A percentile compares a stretch with the other conserved stretches of the same genome.
Evolutionary conservation across 108 stramenopile species (phyloP).

Genomic region (Skeletonema menzelii): DNA sequence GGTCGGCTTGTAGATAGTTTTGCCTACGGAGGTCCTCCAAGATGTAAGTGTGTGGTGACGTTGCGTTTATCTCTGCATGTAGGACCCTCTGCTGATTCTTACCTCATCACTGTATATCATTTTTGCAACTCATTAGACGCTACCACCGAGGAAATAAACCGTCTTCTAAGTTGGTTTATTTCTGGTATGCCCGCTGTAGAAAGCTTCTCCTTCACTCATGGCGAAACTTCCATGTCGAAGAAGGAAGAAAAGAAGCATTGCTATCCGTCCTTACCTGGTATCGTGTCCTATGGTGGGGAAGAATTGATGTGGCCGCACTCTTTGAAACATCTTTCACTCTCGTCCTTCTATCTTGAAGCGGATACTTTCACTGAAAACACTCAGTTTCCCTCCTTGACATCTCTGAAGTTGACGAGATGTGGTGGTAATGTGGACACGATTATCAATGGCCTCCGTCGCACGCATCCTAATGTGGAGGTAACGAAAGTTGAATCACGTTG

Average conservation of each 20-base stretch:
- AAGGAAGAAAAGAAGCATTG: not conserved
- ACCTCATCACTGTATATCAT: too few species aligned
- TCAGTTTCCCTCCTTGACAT: not conserved
- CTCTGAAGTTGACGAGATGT: not conserved
- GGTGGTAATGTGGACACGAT: constrained; percentile 2
- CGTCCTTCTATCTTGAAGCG: not conserved
- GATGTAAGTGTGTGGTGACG: not conserved
- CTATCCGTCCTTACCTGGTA: not conserved
- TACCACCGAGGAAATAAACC: constrained; percentile 2
- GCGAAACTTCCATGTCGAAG: not conserved
- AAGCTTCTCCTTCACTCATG: not conserved
- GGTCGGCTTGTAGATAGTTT: not conserved
- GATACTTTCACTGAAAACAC: not conserved
- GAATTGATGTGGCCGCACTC: not conserved
- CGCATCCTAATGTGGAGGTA: not conserved
- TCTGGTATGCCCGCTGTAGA: constrained; percentile 2
- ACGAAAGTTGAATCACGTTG: not conserved
- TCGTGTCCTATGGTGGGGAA: not conserved
- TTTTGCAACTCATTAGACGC: not conserved
- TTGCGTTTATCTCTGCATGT: not conserved
- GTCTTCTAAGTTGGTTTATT: not conserved
- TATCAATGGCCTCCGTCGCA: not conserved
- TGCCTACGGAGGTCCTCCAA: not conserved
- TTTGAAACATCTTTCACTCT: constrained; percentile 5
- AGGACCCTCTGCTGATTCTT: not conserved